Base-by-base conservation (phyloP, 352 stramenopile genomes). In the Globisporangium ultimum region DNA sequence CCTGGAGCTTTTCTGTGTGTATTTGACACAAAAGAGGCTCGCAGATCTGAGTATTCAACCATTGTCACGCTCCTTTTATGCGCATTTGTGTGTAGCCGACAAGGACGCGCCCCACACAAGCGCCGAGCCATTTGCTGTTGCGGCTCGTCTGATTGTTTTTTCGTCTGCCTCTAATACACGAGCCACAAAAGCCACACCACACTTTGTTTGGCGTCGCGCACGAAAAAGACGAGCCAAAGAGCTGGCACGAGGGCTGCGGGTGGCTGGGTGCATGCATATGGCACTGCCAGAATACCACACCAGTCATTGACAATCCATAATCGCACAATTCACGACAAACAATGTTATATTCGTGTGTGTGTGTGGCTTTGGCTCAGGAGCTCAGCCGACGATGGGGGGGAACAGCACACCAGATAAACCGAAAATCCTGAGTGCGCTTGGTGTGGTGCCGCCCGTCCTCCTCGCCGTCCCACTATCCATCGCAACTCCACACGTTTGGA, bases 81-180 rank as follows among this genome's bases (percentile, higher is more conserved):
- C 40, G 40, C 40, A 48, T 48, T 52, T 28, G 24, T 52, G 24
- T 52, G 24, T 52, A 36, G 47, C 20, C 20, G 47, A 52, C 47
- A 52, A 52, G 9, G 24, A 34, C 47, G 11, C 4, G 17, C 13
- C 24, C 13, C 5, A 11, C 11, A 52, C 20, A 34, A 18, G 42
- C 47, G 24, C 47, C 47, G 47, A 34, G 24, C 24, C 24, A 36
- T 34, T 52, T 14, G 47, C 14, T 32, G n/a, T 9, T 18, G 15
- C 10, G 40, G 20, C 47, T 52, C 47, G 47, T 52, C 47, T 52
- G 47, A 52, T 34, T 52, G 47, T 28, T 0, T 36, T 5, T 36
- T 36, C 8, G 8, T 36, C 40, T 45, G 40, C 40, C 3, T 28
- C 40, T 10, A 43, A 3, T 11, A 17, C 3, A 43, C 3, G 38